A percentile compares a stretch with the other conserved stretches of the same genome.
Evolutionary conservation across 805 yeast species (phyloP).

Genomic region (Wickerhamiella sergipiensis): DNA sequence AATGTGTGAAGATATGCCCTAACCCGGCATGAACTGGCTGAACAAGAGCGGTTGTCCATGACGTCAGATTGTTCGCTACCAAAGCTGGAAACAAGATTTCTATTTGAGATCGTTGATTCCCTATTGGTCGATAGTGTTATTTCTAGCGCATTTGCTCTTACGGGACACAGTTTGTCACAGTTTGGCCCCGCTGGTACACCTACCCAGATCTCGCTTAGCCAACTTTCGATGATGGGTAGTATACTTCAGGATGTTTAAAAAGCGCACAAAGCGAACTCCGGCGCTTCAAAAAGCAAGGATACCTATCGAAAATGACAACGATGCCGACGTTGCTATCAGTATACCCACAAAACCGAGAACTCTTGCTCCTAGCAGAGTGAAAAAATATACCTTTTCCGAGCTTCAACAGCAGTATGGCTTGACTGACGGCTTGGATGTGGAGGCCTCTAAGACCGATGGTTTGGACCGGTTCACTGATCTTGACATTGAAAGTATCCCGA

Average conservation of each 20-base stretch:
- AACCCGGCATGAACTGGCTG: neutral
- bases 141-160: too few relatives aligned
- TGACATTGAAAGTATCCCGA: neutral
- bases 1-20: neutral
- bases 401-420: neutral
- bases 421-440: too few relatives aligned
- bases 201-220: neutral
- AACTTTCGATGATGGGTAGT: too few relatives aligned
- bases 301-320: neutral
- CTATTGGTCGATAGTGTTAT: too few relatives aligned
- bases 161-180: too few relatives aligned
- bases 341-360: neutral
- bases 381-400: neutral
- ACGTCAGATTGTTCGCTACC: neutral
- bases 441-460: neutral
- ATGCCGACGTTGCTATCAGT: neutral
- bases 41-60: neutral
- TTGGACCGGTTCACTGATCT: neutral
- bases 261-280: constrained; percentile 7
- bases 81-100: neutral
- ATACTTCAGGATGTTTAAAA: constrained; percentile 8
- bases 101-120: neutral
- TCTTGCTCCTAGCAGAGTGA: neutral
- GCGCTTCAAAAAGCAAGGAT: neutral
- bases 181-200: too few relatives aligned